Conservation (phyloP, 176 grass and related monocot species). For the Rhynchospora pubera region DNA sequence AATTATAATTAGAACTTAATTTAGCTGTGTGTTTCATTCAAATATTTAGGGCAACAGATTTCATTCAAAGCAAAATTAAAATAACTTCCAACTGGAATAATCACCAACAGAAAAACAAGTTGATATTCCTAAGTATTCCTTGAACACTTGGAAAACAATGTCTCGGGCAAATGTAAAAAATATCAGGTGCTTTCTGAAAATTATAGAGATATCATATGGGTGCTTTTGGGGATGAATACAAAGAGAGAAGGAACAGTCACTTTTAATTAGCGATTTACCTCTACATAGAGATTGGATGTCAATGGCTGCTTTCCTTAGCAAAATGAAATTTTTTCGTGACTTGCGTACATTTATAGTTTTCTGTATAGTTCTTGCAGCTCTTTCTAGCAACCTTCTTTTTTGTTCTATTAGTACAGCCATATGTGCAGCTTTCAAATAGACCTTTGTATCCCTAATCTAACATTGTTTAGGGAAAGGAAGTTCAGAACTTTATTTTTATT, state of each 20-base stretch:
- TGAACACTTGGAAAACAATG: background rate
- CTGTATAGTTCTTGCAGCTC: conserved; percentile 92
- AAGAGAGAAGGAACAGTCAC: background rate
- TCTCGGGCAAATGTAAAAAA: background rate
- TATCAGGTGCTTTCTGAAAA: background rate
- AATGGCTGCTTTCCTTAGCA: conserved; percentile 55
- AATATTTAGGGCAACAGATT: background rate
- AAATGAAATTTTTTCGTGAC: conserved; percentile 61
- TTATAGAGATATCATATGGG: background rate
- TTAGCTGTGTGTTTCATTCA: background rate
- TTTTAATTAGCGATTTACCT: conserved; percentile 34
- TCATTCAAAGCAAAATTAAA: background rate
- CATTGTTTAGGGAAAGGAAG: conserved; percentile 16
- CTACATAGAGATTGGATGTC: conserved; percentile 68
- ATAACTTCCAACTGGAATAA: background rate
- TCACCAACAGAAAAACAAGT: background rate
- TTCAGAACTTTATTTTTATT: background rate
- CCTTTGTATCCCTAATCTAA: conserved; percentile 83
- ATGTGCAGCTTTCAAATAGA: conserved; percentile 86
- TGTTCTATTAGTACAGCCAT: conserved; percentile 89
- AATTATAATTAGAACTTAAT: too few species aligned
- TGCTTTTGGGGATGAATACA: background rate
- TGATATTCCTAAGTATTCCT: background rate
- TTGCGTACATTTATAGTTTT: conserved; percentile 67
- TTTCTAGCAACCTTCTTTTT: conserved; percentile 77